These are phyloP conservation scores for Pythium utonaiense DNA, from an alignment of 352 stramenopile species.

Conservation along the genomic window DNA sequence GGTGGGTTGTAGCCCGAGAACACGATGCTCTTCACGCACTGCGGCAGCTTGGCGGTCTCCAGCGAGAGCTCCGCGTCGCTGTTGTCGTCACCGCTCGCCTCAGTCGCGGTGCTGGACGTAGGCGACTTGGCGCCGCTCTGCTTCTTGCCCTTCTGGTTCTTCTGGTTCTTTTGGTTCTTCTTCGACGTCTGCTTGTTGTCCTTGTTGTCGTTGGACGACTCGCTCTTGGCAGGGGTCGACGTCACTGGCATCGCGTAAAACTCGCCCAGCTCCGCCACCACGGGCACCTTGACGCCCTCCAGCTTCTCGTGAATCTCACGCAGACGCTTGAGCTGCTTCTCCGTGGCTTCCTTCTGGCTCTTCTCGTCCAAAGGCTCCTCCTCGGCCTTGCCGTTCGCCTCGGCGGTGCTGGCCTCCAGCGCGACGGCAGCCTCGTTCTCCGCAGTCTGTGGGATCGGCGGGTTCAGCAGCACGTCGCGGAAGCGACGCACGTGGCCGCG, in stretches of 20 bases:
- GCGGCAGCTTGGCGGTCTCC: constrained; percentile 58
- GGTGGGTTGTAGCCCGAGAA: constrained; percentile 95
- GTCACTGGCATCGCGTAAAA: constrained; percentile 53
- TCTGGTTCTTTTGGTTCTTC: constrained; percentile 27
- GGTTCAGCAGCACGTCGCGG: constrained; percentile 78
- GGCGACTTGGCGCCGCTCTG: constrained; percentile 24
- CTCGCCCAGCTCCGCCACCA: constrained; percentile 51
- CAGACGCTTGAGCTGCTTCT: constrained; percentile 78
- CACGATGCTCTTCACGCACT: constrained; percentile 88
- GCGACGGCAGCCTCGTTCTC: constrained; percentile 18
- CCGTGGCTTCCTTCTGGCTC: constrained; percentile 66
- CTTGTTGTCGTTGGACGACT: constrained; percentile 27
- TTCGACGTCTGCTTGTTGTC: constrained; percentile 30
- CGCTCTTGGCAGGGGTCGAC: constrained; percentile 16
- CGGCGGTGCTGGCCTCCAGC: constrained; percentile 18
- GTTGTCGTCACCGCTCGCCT: constrained; percentile 28
- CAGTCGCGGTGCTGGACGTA: background rate
- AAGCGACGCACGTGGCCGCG: constrained; percentile 80
- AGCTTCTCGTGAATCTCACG: constrained; percentile 83
- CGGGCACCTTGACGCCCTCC: constrained; percentile 67
- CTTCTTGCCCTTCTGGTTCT: constrained; percentile 27
- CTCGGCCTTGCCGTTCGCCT: constrained; percentile 24
- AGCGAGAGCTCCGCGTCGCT: constrained; percentile 21
- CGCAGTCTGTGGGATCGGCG: constrained; percentile 63
- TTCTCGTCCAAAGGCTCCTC: constrained; percentile 34